Evolutionary conservation across 768 basidiomycete species (phyloP), one percentile per base, ranked within the genome.

Genomic region (Cubamyces sp.): DNA sequence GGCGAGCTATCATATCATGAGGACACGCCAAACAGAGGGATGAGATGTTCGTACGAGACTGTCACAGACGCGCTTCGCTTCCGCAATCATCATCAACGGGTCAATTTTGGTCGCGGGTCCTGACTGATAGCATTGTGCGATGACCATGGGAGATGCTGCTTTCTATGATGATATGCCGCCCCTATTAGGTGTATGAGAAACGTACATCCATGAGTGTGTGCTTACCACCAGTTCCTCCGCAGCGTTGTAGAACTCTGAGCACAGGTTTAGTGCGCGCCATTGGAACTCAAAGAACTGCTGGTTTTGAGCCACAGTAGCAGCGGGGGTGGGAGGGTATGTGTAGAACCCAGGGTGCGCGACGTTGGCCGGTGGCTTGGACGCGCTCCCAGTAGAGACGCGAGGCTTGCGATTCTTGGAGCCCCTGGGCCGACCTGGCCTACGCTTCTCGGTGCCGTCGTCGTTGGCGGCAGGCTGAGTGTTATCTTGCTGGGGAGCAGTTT

Each of bases 251-350:
- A 93, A 93, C 71, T 93, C 91, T 1, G 89, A 86, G 73, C 91
- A 93, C 42, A 93, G 77, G 69, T 91, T 91, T 60, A 92, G 73
- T 42, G 91, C 84, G 56, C 90, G 85, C 91, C 91, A 92, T 71
- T 92, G 91, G 69, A 92, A 92, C 70, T 92, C 90, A 73, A 90
- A 91, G 73, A 90, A 92, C 68, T 87, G 85, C 64, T 90, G 87
- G 70, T 90, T 90, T 3, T 85, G 77, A 59, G 82, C 84, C 25
- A 86, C 77, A 47, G 79, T 79, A n/a, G 75, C 68, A 14, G 82
- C 76, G 25, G 81, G 73, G 28, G 76, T 74, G 48, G 81, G 76
- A 28, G 78, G 74, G 50, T 78, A 76, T 61, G 82, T 76, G 66
- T 83, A 81, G 69, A 83, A 82, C 9, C 68, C 68, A 23, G 70